Base-by-base conservation (phyloP, 345 rosid species). In the Microcos paniculata region DNA sequence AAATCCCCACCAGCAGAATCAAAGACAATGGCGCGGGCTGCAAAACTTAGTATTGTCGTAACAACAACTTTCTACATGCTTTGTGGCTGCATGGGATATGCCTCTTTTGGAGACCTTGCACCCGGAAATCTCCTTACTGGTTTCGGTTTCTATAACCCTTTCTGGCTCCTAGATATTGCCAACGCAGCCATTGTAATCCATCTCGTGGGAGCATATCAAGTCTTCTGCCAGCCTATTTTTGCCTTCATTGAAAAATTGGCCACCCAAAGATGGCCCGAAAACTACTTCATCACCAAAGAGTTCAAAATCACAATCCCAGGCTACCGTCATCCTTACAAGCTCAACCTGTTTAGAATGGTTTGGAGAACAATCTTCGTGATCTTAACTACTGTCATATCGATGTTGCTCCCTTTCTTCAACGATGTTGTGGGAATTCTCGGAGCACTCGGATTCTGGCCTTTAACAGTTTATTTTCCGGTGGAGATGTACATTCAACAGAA, bases 151-250 rank as follows among this genome's bases (percentile, higher is more conserved):
- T 87, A 81, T 56, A 89, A 89, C 79, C 92, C 90, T 5, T 89
- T 77, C 76, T 89, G 92, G 92, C 87, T 89, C 46, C 87, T 87
- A n/a, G 92, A 89, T 57, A 84, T 87, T 33, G 90, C 89, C 6
- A 88, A 88, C 61, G 88, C 81, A 4, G 90, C 92, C 40, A 87
- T 88, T 21, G 90, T 87, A 2, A 71, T 87, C 76, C 92, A 89
- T 78, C 89, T 87, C 13, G 85, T 89, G 38, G 90, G 90, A 43
- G 92, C 92, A 9, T 89, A 87, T 83, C 92, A 89, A 79, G 90
- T 89, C 58, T 88, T 28, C 59, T 84, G 86, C 81, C 92, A 87
- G 78, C 90, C 92, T 2, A 72, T 88, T 23, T 88, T 84, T 11
- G 87, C 90, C 71, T 89, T 85, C 80, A 5, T 87, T 5, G 90